phyloP scores from a whole-genome alignment of 306 rosid species.

The Cercis canadensis region DNA sequence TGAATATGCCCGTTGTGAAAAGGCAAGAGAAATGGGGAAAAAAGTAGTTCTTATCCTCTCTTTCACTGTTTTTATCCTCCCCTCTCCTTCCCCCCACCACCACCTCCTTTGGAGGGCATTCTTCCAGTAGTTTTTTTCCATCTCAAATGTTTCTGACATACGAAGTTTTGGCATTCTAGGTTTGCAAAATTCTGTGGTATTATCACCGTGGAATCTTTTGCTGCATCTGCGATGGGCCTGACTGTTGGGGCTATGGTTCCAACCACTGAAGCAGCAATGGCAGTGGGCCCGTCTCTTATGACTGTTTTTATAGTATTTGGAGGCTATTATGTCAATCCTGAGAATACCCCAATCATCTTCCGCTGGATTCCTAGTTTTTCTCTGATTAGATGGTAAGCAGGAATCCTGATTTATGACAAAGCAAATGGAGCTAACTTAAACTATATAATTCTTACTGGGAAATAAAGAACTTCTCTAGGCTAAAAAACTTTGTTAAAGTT shows the following conservation, averaged over 20 bases:
- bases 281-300: constrained; percentile 95
- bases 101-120: background rate
- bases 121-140: constrained; percentile 10
- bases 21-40: background rate
- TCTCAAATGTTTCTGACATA: constrained; percentile 32
- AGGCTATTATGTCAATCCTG: constrained; percentile 87
- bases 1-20: background rate
- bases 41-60: background rate
- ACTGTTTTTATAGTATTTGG: constrained; percentile 93
- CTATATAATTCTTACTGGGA: constrained; percentile 2
- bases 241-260: constrained; percentile 98
- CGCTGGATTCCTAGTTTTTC: constrained; percentile 95
- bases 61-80: background rate
- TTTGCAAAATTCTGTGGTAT: constrained; percentile 94
- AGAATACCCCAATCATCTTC: constrained; percentile 88
- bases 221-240: constrained; percentile 98
- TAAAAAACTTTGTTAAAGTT: constrained; percentile 13
- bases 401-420: constrained; percentile 30
- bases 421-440: constrained; percentile 28
- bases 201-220: constrained; percentile 82
- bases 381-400: constrained; percentile 83
- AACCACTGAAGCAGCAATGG: constrained; percentile 93
- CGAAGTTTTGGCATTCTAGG: constrained; percentile 49
- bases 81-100: background rate
- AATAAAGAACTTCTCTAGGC: too few relatives aligned